These are phyloP conservation scores for Umbelopsis isabellina DNA, from an alignment of 192 early-diverging fungal genomes.

Conservation along the genomic window DNA sequence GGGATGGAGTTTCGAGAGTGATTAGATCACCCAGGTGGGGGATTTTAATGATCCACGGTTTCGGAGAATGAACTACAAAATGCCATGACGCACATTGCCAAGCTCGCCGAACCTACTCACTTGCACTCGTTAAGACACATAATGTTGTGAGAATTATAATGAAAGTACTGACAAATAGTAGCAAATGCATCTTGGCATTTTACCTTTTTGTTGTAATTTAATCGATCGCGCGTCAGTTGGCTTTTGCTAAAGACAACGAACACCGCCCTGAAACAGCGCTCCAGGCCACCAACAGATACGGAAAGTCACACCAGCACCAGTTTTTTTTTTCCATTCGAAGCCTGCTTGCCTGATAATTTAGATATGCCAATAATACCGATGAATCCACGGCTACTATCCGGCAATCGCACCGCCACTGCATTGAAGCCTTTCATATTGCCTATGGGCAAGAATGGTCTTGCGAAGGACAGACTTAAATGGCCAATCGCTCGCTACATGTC, in stretches of 20 bases:
- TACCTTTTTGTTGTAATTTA: too few species aligned
- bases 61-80: constrained; percentile 6
- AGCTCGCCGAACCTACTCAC: not conserved
- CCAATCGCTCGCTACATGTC: not conserved
- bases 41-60: constrained; percentile 3
- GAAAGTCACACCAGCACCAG: not conserved
- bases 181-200: too few species aligned
- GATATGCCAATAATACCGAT: not conserved
- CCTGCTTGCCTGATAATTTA: not conserved
- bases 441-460: not conserved
- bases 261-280: too few species aligned
- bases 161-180: too few species aligned
- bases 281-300: not conserved
- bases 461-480: not conserved
- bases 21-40: not conserved
- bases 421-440: too few species aligned
- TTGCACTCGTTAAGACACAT: too few species aligned
- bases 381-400: too few species aligned
- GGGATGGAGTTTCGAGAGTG: not conserved
- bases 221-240: too few species aligned
- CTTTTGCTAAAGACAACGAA: too few species aligned
- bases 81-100: constrained; percentile 17
- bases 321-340: not conserved
- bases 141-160: too few species aligned
- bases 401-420: too few species aligned